A percentile compares a stretch with the other conserved stretches of the same genome.
These are phyloP conservation scores for Tricharina praecox DNA, from an alignment of 495 filamentous ascomycete species.

Conservation along the genomic window DNA sequence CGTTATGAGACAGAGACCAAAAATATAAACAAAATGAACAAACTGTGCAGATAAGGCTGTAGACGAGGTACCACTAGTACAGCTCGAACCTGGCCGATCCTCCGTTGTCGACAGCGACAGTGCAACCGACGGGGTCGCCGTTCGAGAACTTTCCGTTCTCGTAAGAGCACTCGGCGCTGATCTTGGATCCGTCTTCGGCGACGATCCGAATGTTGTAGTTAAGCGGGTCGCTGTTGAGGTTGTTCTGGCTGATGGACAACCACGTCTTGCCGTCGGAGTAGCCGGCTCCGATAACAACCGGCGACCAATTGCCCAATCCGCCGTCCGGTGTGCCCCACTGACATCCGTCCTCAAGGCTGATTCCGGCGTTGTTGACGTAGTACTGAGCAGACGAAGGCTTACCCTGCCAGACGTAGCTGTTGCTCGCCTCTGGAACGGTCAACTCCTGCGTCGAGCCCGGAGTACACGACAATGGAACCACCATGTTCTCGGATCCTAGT, in stretches of 20 bases:
- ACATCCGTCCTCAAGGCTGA: slow-evolving; percentile 53
- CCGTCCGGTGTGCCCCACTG: slow-evolving; percentile 45
- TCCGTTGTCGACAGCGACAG: slow-evolving; percentile 10
- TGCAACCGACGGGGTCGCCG: slow-evolving; percentile 20
- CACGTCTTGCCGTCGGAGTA: slow-evolving; percentile 46
- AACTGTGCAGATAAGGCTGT: not conserved
- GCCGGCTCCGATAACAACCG: slow-evolving; percentile 67
- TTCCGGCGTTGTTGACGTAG: slow-evolving; percentile 76
- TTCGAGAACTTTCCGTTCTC: slow-evolving; percentile 46
- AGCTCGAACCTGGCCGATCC: not conserved
- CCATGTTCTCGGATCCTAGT: slow-evolving; percentile 58
- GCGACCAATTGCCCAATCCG: slow-evolving; percentile 68
- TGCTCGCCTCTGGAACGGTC: slow-evolving; percentile 51
- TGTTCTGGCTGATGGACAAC: slow-evolving; percentile 60
- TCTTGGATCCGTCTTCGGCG: slow-evolving; percentile 36
- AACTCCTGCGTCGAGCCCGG: slow-evolving; percentile 42
- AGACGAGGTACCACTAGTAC: not conserved
- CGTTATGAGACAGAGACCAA: not conserved
- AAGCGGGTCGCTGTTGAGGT: slow-evolving; percentile 39
- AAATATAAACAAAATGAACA: not conserved
- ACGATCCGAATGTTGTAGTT: slow-evolving; percentile 35
- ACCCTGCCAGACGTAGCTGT: slow-evolving; percentile 52
- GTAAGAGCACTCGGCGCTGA: slow-evolving; percentile 53
- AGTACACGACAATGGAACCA: slow-evolving; percentile 48
- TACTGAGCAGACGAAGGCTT: slow-evolving; percentile 77